A percentile compares a stretch with the other conserved stretches of the same genome.
These are phyloP conservation scores for Ramalina intermedia DNA, from an alignment of 495 filamentous ascomycete genomes.

Conservation along the genomic window DNA sequence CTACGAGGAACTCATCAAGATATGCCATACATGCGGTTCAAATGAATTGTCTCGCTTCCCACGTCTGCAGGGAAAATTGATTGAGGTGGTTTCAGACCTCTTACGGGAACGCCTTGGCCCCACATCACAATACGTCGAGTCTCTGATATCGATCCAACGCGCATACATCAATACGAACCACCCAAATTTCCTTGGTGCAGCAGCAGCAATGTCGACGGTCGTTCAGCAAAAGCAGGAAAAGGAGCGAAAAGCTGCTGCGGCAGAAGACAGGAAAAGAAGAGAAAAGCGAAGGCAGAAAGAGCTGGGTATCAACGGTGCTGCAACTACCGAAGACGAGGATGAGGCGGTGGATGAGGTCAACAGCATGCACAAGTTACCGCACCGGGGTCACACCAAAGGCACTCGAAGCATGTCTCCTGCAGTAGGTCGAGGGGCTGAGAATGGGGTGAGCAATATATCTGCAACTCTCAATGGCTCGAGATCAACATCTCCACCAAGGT, in stretches of 20 bases:
- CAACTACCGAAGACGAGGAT: conserved; percentile 57
- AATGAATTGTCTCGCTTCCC: conserved; percentile 86
- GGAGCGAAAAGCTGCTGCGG: conserved; percentile 63
- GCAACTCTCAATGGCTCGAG: conserved; percentile 54
- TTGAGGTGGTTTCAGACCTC: conserved; percentile 95
- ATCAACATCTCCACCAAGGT: conserved; percentile 46
- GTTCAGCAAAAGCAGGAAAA: conserved; percentile 88
- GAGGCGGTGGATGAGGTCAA: conserved; percentile 35
- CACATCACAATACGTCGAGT: conserved; percentile 80
- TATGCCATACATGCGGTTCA: conserved; percentile 95
- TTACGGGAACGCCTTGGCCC: conserved; percentile 85
- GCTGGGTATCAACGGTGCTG: conserved; percentile 54
- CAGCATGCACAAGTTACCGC: conserved; percentile 35
- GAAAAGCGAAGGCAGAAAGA: conserved; percentile 74
- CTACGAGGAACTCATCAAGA: conserved; percentile 98
- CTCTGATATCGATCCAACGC: conserved; percentile 88
- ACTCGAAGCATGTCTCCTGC: conserved; percentile 68
- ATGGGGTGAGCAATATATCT: conserved; percentile 38
- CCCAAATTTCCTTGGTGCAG: conserved; percentile 93
- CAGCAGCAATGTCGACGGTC: conserved; percentile 94
- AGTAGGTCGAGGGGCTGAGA: conserved; percentile 43
- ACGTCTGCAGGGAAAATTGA: conserved; percentile 87
- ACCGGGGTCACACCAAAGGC: conserved; percentile 49
- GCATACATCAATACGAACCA: conserved; percentile 99
- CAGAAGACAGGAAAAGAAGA: conserved; percentile 71